Base-by-base conservation (phyloP, 805 yeast species). In the Cyberlindnera subsufficiens region DNA sequence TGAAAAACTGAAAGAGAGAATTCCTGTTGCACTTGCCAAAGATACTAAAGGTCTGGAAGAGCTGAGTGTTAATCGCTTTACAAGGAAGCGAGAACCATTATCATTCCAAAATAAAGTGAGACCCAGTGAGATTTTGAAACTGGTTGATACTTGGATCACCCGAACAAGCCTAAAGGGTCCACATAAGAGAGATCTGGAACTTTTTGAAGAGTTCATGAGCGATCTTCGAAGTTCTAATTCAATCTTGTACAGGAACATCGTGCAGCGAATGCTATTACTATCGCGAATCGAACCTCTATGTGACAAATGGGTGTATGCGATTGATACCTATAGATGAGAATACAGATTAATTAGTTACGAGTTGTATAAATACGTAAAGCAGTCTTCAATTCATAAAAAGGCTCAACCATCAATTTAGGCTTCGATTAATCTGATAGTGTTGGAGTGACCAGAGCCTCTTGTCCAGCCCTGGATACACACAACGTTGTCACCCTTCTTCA, bases 391-490 rank as follows among this genome's bases (percentile, higher is more conserved):
- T 22, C 27, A 22, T 22, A 25, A 19, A 35, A 22, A 22, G 27
- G 27, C 27, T 3, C 14, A 38, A 19, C 14, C 15, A 22, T 8
- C 14, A 35, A 38, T 48, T 67, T 72, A 82, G 65, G 88, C 91
- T 66, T 78, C 77, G 59, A 88, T 75, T 62, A 91, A 80, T 78
- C 98, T 91, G 69, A 93, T 78, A 53, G 99, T 93, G 86, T 93
- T 93, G 64, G 99, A 87, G 83, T 93, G 96, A 66, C 99, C 99
- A 55, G 88, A 77, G 74, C 98, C 98, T 68, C 91, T 86, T 64
- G 95, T 86, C 91, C 96, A 93, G 68, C 99, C 99, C 78, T 93
- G 99, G 69, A 93, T 85, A 64, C 96, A 86, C 55, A 93, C 87
- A 59, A 88, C 84, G 49, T 85, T 73, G 67, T 89, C 96, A 69